Conservation (phyloP, 2,329 filamentous ascomycete genomes). For the Nemania diffusa region DNA sequence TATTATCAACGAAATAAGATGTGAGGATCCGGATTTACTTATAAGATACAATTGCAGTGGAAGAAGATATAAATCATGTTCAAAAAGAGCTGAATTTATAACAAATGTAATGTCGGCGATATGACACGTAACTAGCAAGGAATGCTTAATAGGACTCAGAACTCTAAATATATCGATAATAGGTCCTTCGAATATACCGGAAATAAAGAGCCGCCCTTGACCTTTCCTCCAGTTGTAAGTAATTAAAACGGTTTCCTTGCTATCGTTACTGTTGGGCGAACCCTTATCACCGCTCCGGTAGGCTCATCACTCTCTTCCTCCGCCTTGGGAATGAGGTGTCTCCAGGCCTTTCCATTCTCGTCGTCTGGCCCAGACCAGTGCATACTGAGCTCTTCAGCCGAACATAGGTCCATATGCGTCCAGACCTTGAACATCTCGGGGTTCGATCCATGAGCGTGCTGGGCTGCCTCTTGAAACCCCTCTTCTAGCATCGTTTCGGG, state of each 20-base stretch:
- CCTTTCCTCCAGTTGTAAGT: background rate
- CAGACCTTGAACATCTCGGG: conserved; percentile 24
- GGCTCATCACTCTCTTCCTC: conserved; percentile 17
- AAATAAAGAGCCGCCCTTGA: background rate
- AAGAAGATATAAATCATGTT: no score
- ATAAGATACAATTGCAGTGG: no score
- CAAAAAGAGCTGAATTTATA: no score
- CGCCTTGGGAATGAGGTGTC: conserved; percentile 18
- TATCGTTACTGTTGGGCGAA: conserved; percentile 25
- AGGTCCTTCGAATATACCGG: background rate
- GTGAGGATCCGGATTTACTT: no score
- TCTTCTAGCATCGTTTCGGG: conserved; percentile 28
- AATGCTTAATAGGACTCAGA: no score
- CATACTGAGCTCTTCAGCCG: conserved; percentile 23
- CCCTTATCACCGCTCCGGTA: conserved; percentile 13
- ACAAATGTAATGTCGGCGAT: no score
- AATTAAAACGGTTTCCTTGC: conserved; percentile 27
- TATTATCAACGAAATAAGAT: no score
- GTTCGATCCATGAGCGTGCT: conserved; percentile 14
- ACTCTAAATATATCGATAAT: no score
- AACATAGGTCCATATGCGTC: conserved; percentile 25
- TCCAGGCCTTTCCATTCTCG: conserved; percentile 16
- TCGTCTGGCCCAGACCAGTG: conserved; percentile 14
- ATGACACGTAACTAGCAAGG: no score
- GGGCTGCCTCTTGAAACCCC: conserved; percentile 20